Evolutionary conservation across 352 stramenopile species (phyloP).

Genomic region (Phytopythium montanum): DNA sequence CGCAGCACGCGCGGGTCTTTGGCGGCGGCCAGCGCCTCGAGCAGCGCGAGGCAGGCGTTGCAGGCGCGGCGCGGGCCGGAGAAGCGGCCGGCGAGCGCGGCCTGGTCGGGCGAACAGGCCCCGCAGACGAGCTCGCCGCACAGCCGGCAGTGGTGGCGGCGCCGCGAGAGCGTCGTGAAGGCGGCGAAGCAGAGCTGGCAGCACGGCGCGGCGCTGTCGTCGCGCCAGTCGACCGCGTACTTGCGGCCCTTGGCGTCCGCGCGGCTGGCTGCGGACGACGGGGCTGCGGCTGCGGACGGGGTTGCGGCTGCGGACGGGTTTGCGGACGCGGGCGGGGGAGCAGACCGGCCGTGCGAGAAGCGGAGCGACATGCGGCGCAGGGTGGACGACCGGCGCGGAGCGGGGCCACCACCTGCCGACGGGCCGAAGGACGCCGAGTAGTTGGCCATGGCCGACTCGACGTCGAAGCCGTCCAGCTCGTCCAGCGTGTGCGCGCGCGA

Average conservation of each 20-base stretch:
- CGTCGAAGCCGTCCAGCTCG: slow-evolving; percentile 12
- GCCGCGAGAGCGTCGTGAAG: slow-evolving; percentile 70
- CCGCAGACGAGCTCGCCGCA: slow-evolving; percentile 78
- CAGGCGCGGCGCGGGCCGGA: slow-evolving; percentile 50
- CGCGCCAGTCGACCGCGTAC: slow-evolving; percentile 70
- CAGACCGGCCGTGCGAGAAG: slow-evolving; percentile 8
- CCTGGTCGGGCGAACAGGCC: slow-evolving; percentile 62
- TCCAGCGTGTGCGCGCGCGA: slow-evolving; percentile 12
- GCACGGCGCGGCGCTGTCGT: slow-evolving; percentile 50
- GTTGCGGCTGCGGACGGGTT: neutral
- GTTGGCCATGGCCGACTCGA: slow-evolving; percentile 17
- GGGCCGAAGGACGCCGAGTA: slow-evolving; percentile 26
- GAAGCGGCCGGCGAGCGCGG: slow-evolving; percentile 48
- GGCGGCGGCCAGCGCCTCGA: slow-evolving; percentile 48
- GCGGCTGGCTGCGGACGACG: neutral
- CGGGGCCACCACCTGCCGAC: slow-evolving; percentile 5
- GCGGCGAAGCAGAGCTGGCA: slow-evolving; percentile 69
- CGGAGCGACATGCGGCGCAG: slow-evolving; percentile 28
- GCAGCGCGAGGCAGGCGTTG: slow-evolving; percentile 51
- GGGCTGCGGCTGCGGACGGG: neutral
- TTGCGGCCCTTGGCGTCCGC: slow-evolving; percentile 37
- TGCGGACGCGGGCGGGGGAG: neutral
- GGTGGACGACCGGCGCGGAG: slow-evolving; percentile 17
- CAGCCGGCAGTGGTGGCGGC: slow-evolving; percentile 76
- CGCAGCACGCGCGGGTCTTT: slow-evolving; percentile 36